Evolutionary conservation across 257 asterid species (phyloP).

Genomic region (Plantago elongata): DNA sequence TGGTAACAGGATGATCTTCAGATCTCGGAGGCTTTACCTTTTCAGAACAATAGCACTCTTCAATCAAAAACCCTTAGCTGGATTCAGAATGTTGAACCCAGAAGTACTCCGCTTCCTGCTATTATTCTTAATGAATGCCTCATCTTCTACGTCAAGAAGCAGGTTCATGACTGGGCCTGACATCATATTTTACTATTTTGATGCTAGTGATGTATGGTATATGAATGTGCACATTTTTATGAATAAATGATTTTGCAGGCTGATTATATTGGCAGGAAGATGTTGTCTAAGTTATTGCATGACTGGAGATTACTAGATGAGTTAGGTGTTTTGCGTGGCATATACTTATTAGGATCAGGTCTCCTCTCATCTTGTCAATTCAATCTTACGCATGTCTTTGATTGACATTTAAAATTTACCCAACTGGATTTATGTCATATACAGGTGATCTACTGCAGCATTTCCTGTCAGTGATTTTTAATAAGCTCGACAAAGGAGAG

Average conservation of each 20-base stretch:
- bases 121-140: conserved; percentile 91
- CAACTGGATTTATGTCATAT: conserved; percentile 22
- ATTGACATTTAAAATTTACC: background rate
- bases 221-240: conserved; percentile 8
- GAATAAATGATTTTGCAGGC: conserved; percentile 48
- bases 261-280: conserved; percentile 76
- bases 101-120: conserved; percentile 63
- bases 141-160: conserved; percentile 64
- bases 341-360: conserved; percentile 98
- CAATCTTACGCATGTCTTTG: background rate
- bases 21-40: conserved; percentile 77
- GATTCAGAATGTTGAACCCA: conserved; percentile 62
- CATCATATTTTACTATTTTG: conserved; percentile 9
- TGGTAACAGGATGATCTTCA: conserved; percentile 64
- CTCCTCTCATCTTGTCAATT: conserved; percentile 16
- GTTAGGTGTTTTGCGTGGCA: conserved; percentile 82
- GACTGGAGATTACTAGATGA: conserved; percentile 95
- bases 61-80: conserved; percentile 72
- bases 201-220: conserved; percentile 11
- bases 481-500: conserved; percentile 89
- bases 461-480: conserved; percentile 74
- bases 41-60: conserved; percentile 84
- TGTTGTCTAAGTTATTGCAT: conserved; percentile 68
- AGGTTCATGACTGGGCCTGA: conserved; percentile 40
- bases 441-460: conserved; percentile 96